Base-by-base conservation (phyloP, 2,329 filamentous ascomycete species). In the Nemania diffusa region DNA sequence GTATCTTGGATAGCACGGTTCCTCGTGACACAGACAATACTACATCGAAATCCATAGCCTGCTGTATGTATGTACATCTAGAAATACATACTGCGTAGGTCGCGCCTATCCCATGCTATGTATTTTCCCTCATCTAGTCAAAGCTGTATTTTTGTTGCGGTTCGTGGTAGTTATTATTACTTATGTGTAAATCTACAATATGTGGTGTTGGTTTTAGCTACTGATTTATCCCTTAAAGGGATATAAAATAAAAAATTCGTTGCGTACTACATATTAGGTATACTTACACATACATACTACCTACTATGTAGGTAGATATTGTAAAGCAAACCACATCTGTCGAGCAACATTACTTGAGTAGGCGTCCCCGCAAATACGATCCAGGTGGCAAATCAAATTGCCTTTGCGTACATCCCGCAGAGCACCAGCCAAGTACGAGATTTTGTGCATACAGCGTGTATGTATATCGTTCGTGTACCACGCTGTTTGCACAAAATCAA, bases 361-460 rank as follows among this genome's bases (percentile, higher is more conserved):
- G 22, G 40, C 24, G 48, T 65, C 46, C 46, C 57, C 50, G 53
- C 59, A 27, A 62, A 65, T 63, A 63, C 66, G 63, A 69, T 56
- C 50, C 13, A 42, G 37, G 48, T 46, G 53, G 63, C 66, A 46
- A 69, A 59, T 65, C 58, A 52, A 24, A 57, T 46, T 42, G 13
- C 48, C 37, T 37, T 15, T n/a, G n/a, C n/a, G n/a, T n/a, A n/a
- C 53, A 58, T 13, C 40, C 24, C 24, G 27, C 26, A 24, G 42
- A 37, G 44, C 27, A 17, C 34, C 24, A 37, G 15, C 20, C 50
- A 62, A 53, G 48, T 67, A 67, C 64, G 59, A 67, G 59, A 24
- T 59, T 57, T 44, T 57, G 64, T 57, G 65, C 65, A 65, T 46
- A 65, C 29, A 32, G n/a, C n/a, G 40, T 26, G 27, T 62, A 57